Base-by-base conservation (phyloP, 345 rosid genomes). In the Abelmoschus esculentus region DNA sequence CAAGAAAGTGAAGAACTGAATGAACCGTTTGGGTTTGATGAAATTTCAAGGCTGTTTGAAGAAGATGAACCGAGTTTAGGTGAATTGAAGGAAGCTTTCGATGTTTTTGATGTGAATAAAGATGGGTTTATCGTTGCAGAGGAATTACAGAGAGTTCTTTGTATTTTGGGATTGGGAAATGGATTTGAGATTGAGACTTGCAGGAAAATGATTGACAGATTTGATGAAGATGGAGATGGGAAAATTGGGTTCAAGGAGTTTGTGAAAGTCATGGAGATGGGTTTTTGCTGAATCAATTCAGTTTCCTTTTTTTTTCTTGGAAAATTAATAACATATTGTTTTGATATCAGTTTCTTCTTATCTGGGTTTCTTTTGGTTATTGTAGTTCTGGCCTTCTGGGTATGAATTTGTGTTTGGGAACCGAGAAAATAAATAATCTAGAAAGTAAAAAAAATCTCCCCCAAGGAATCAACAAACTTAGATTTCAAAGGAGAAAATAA, bases 11-110 rank as follows among this genome's bases (percentile, higher is more conserved):
- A 81, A 28, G 82, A 56, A 22, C 32, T 85, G 49, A 72, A 75
- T 14, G 80, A 74, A 68, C 52, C 31, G 3, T 77, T 79, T 70
- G 73, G 73, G 64, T 69, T 78, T 12, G 47, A 80, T 53, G 90
- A 84, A 66, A 67, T 90, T 74, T 67, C 80, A 0, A 72, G 76
- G 82, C 47, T 90, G 77, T 90, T 92, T 76, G 89, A 86, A 46
- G 98, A 92, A 32, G 98, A 92, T 72, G 96, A 87, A 78, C 93
- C 93, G 0, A 90, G 98, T 71, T 69, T 87, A 74, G 88, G 82
- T 61, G 98, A 92, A 76, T 67, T 86, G 71, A 90, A 85, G 78
- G 87, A 84, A 71, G 85, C 93, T 71, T 92, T 92, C 71, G 81
- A 83, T 54, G 96, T 89, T 67, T 92, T 89, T 77, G 97, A 92